Conservation (phyloP, 2,329 filamentous ascomycete species). For the Septoria petroselini region DNA sequence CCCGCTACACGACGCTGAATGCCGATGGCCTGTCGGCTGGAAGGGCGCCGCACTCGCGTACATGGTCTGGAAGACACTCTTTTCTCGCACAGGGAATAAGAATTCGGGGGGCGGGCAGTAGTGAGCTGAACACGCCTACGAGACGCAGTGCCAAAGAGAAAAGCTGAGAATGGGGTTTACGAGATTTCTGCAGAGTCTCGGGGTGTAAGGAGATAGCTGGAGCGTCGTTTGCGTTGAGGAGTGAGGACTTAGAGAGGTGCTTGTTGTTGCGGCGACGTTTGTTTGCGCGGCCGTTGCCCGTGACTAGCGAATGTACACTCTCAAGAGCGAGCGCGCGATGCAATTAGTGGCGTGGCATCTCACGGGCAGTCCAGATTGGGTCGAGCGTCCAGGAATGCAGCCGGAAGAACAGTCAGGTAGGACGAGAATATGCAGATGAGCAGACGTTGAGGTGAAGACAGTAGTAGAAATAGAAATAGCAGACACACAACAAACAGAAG, state of each 20-base stretch:
- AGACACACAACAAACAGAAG: too few relatives aligned
- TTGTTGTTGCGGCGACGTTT: not conserved
- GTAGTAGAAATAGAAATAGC: too few relatives aligned
- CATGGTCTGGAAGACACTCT: conserved; percentile 6
- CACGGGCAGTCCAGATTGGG: too few relatives aligned
- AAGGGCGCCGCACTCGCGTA: conserved; percentile 7
- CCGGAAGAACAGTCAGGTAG: too few relatives aligned
- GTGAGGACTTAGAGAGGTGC: not conserved
- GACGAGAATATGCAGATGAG: too few relatives aligned
- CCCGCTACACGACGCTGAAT: conserved; percentile 9
- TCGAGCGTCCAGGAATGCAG: too few relatives aligned
- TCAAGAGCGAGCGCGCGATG: conserved; percentile 1
- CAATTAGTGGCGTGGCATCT: conserved; percentile 3
- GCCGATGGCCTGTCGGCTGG: conserved; percentile 13
- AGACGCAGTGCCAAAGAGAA: conserved; percentile 11
- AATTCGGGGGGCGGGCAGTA: conserved; percentile 6
- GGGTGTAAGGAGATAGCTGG: conserved; percentile 21
- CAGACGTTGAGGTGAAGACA: too few relatives aligned
- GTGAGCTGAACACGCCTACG: not conserved
- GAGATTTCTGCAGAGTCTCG: conserved; percentile 11
- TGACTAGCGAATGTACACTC: not conserved
- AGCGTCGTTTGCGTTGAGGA: conserved; percentile 1
- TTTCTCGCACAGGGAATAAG: conserved; percentile 2
- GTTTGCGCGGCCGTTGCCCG: conserved; percentile 9
- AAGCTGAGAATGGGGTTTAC: conserved; percentile 10